These are phyloP conservation scores for Trichoderma sp. DNA, from an alignment of 2,329 filamentous ascomycete genomes.

Conservation along the genomic window DNA sequence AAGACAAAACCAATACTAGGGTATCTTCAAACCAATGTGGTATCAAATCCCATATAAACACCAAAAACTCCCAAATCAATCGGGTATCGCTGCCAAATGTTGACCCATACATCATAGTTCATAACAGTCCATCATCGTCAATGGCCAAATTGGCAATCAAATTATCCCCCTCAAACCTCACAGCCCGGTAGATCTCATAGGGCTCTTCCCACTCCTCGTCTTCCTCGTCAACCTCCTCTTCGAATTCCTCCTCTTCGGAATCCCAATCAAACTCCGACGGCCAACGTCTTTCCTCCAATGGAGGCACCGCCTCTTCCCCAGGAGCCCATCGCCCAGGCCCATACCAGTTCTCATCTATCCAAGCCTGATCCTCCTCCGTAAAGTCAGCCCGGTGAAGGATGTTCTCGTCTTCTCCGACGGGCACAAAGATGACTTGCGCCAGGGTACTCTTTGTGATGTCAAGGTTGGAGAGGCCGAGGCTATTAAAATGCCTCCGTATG, in stretches of 20 bases:
- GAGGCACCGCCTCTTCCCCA: background rate
- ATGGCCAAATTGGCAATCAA: background rate
- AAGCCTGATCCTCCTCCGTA: background rate
- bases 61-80: background rate
- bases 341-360: background rate
- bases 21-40: background rate
- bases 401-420: background rate
- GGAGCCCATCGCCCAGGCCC: conserved; percentile 12
- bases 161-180: background rate
- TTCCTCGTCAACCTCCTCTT: background rate
- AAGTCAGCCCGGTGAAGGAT: conserved; percentile 5
- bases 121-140: background rate
- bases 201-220: background rate
- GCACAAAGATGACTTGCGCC: background rate
- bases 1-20: background rate
- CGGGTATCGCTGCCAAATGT: background rate
- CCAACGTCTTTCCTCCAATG: background rate
- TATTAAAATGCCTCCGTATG: background rate
- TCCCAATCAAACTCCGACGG: no score
- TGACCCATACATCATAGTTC: background rate
- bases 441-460: background rate
- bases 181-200: background rate
- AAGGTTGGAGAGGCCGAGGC: background rate
- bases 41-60: background rate
- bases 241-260: background rate